Evolutionary conservation across 768 basidiomycete genomes (phyloP), one percentile per base, ranked within the genome.

Genomic region (Naganishia onofrii): DNA sequence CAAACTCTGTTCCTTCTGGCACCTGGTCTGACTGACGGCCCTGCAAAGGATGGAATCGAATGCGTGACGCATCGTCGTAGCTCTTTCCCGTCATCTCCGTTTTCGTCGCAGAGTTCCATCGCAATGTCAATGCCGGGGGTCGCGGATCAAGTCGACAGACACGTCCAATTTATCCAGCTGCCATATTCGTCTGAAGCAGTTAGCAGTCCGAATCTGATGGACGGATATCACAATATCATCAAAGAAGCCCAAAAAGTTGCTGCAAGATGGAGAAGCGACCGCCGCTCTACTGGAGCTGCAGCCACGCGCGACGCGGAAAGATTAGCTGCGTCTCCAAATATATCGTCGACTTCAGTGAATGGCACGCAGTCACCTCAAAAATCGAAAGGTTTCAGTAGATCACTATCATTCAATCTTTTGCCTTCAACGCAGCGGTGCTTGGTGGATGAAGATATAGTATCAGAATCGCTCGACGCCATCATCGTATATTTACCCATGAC

Each of bases 1-100:
- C 46, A 63, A 23, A 63, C 60, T 15, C 26, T 63, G 38, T 63
- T 63, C 60, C 36, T 63, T n/a, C 5, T 44, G 38, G 60, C 60
- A 63, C 29, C 42, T 26, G 29, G 38, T 46, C 23, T 15, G 8
- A 0, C 60, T 28, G n/a, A 15, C 38, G 32, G 26, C 17, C 13
- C 7, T 4, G 12, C n/a, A 51, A 7, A 3, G 23, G 48, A 51
- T 12, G 6, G 7, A 51, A 6, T 26, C 23, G 48, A 51, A 51
- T n/a, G 13, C 23, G 48, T 7, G 3, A 3, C 4, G 7, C 23
- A 51, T 51, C 48, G 4, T 51, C 48, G 7, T n/a, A 21, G n/a
- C 19, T 12, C 6, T 51, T 26, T 26, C 48, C 48, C 19, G 1
- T 26, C n/a, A 51, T 12, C 48, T n/a, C 3, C 23, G 23, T 3